Conservation (phyloP, 345 rosid genomes). For the Brassica juncea region DNA sequence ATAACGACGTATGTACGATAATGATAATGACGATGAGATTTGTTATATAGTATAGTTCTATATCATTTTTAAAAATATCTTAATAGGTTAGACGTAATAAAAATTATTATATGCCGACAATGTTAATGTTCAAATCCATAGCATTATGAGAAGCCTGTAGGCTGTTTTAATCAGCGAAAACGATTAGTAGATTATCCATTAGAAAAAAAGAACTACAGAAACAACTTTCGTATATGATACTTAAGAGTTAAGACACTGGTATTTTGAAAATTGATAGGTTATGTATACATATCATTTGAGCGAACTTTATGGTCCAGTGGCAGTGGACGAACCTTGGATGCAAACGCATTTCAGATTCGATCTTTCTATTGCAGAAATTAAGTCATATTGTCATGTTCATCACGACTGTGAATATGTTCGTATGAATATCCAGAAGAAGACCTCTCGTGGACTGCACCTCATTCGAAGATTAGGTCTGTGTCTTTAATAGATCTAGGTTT, state of each 20-base stretch:
- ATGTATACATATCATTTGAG: no score
- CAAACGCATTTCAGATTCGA: no score
- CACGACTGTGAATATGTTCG: no score
- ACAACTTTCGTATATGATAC: neutral
- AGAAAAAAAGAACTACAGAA: neutral
- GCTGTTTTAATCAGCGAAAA: constrained; percentile 8
- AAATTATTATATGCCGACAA: neutral
- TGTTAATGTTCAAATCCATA: neutral
- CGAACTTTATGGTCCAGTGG: no score
- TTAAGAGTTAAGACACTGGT: neutral
- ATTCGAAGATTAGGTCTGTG: no score
- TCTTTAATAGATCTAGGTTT: no score
- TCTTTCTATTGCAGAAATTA: no score
- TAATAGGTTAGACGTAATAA: neutral
- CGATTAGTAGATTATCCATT: constrained; percentile 3
- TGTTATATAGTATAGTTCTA: constrained; percentile 3
- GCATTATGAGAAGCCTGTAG: neutral
- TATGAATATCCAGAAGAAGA: no score
- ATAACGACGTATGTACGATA: constrained; percentile 3
- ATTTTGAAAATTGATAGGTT: neutral
- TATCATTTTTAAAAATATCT: neutral
- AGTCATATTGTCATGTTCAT: no score
- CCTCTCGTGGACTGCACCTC: no score
- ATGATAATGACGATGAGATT: neutral
- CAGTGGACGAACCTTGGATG: no score